Percentiles rank a stretch among this genome's conserved stretches.
These are phyloP conservation scores for Heritiera littoralis DNA, from an alignment of 345 rosid genomes.

Conservation along the genomic window DNA sequence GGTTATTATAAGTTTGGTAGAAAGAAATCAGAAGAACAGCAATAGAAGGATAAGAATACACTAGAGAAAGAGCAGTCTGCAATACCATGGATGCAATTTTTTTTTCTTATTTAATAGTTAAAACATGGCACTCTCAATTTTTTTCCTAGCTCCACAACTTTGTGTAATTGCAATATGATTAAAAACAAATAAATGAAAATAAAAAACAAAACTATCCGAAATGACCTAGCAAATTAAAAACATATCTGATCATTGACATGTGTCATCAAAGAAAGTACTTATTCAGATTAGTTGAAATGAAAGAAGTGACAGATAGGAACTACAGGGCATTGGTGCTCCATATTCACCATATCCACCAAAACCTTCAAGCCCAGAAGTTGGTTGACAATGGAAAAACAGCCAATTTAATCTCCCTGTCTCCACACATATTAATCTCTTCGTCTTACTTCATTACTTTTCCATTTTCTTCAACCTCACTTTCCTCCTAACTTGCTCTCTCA, in stretches of 20 bases:
- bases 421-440: not conserved
- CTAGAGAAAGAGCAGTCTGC: not conserved
- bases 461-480: not conserved
- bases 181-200: too few relatives aligned
- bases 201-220: too few relatives aligned
- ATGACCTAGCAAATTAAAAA: too few relatives aligned
- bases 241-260: too few relatives aligned
- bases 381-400: not conserved
- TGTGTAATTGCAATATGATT: too few relatives aligned
- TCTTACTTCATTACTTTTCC: not conserved
- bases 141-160: too few relatives aligned
- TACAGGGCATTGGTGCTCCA: not conserved
- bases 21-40: not conserved
- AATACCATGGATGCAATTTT: not conserved
- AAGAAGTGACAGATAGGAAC: not conserved
- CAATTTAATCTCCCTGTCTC: not conserved
- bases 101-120: too few relatives aligned
- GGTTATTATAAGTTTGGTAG: not conserved
- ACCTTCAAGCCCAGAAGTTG: not conserved
- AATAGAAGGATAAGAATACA: not conserved
- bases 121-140: too few relatives aligned
- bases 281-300: not conserved
- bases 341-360: not conserved
- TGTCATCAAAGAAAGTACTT: not conserved
- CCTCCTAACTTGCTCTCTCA: not conserved